Conservation (phyloP, 352 stramenopile species). For the Globisporangium irregulare region DNA sequence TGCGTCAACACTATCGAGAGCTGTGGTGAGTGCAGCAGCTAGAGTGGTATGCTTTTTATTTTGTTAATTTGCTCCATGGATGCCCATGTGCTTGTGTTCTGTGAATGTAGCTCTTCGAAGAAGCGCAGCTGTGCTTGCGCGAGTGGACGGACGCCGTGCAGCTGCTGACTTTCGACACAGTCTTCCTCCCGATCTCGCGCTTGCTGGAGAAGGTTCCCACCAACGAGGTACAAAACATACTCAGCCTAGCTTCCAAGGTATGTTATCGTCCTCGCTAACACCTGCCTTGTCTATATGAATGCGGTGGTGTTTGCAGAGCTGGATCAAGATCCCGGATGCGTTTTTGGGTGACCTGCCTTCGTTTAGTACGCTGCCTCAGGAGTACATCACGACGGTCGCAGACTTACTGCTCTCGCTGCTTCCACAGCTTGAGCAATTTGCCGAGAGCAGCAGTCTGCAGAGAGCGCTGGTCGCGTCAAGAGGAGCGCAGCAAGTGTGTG, state of each 20-base stretch:
- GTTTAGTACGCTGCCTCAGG: conserved; percentile 77
- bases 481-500: conserved; percentile 43
- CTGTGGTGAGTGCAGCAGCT: conserved; percentile 11
- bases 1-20: conserved; percentile 16
- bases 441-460: conserved; percentile 61
- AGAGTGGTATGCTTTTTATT: neutral
- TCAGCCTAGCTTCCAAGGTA: neutral
- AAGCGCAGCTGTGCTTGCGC: conserved; percentile 38
- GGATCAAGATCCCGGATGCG: conserved; percentile 42
- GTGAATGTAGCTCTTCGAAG: conserved; percentile 38
- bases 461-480: conserved; percentile 53
- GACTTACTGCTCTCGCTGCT: conserved; percentile 77
- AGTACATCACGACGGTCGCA: conserved; percentile 83
- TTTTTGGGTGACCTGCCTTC: conserved; percentile 56
- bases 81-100: neutral
- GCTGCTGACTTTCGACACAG: conserved; percentile 68
- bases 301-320: conserved; percentile 29
- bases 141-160: conserved; percentile 57
- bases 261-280: neutral
- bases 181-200: conserved; percentile 58
- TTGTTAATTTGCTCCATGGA: neutral
- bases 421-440: conserved; percentile 79
- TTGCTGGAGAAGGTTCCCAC: conserved; percentile 44
- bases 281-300: conserved; percentile 2
- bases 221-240: conserved; percentile 32